phyloP scores from a whole-genome alignment of 2,329 filamentous ascomycete genomes.

The Exserohilum rostratum region DNA sequence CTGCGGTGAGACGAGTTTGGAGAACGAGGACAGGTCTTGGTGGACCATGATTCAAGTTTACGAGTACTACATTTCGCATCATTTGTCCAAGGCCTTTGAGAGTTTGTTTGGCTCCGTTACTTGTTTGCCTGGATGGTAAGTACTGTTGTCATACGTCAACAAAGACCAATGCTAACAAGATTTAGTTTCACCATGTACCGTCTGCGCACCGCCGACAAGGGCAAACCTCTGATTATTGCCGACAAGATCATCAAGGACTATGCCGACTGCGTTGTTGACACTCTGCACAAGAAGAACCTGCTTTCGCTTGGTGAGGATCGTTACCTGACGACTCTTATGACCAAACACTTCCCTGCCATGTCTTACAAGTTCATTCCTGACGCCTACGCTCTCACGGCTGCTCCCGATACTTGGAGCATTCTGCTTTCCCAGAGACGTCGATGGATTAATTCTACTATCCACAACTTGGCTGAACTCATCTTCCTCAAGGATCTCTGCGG shows the following conservation, averaged over 20 bases:
- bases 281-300: constrained; percentile 92
- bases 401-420: constrained; percentile 92
- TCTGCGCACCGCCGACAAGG: constrained; percentile 89
- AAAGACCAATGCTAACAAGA: constrained; percentile 20
- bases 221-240: constrained; percentile 91
- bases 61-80: constrained; percentile 99
- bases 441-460: constrained; percentile 99
- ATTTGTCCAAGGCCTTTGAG: constrained; percentile 95
- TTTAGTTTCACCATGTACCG: constrained; percentile 98
- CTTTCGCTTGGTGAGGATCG: constrained; percentile 95
- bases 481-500: constrained; percentile 92
- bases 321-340: constrained; percentile 96
- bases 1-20: constrained; percentile 93
- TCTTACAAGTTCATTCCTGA: constrained; percentile 95
- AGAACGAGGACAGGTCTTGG: constrained; percentile 94
- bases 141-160: constrained; percentile 30
- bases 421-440: constrained; percentile 95
- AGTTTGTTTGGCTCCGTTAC: constrained; percentile 97
- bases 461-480: constrained; percentile 92
- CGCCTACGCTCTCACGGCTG: constrained; percentile 90
- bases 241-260: constrained; percentile 89
- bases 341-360: constrained; percentile 94
- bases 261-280: constrained; percentile 86
- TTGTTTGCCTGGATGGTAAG: constrained; percentile 98
- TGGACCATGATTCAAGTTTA: constrained; percentile 99